phyloP scores from a whole-genome alignment of 208 protist genomes.

The Trypanosomatidae sp. region DNA sequence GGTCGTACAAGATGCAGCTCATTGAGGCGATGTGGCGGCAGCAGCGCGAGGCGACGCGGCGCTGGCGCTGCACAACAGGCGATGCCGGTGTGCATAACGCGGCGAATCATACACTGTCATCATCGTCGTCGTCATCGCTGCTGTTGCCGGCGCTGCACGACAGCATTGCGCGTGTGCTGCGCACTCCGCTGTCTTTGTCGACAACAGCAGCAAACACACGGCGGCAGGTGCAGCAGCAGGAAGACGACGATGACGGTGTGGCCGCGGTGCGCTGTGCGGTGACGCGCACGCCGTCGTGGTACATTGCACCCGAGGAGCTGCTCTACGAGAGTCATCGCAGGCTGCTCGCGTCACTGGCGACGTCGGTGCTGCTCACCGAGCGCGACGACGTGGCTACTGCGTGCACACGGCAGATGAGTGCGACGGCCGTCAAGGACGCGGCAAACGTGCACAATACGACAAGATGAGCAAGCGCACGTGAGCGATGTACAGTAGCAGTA shows the following conservation, averaged over 20 bases:
- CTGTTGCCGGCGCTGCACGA: background rate
- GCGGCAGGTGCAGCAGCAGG: too few relatives aligned
- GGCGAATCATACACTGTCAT: background rate
- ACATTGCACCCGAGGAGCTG: slow-evolving; percentile 59
- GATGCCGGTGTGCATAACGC: background rate
- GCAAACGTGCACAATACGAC: background rate
- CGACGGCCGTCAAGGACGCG: background rate
- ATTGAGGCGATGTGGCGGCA: slow-evolving; percentile 38
- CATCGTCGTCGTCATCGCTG: background rate
- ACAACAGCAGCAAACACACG: too few relatives aligned
- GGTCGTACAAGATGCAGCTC: slow-evolving; percentile 42
- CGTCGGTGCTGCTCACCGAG: slow-evolving; percentile 41
- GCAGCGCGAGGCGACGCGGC: slow-evolving; percentile 11
- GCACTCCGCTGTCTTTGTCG: too few relatives aligned
- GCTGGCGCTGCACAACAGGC: background rate
- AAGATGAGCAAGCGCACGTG: background rate
- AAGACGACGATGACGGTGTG: slow-evolving; percentile 12
- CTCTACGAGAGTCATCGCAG: slow-evolving; percentile 64
- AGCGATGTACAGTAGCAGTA: background rate
- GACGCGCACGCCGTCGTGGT: too few relatives aligned
- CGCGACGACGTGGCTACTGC: slow-evolving; percentile 45
- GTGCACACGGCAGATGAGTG: slow-evolving; percentile 10
- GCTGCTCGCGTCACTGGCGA: slow-evolving; percentile 38
- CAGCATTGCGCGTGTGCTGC: background rate
- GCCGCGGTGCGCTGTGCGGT: too few relatives aligned